Percentiles rank a stretch among this genome's conserved stretches.
phyloP scores from a whole-genome alignment of 1,284 basidiomycete species.

The Naganishia albida region DNA sequence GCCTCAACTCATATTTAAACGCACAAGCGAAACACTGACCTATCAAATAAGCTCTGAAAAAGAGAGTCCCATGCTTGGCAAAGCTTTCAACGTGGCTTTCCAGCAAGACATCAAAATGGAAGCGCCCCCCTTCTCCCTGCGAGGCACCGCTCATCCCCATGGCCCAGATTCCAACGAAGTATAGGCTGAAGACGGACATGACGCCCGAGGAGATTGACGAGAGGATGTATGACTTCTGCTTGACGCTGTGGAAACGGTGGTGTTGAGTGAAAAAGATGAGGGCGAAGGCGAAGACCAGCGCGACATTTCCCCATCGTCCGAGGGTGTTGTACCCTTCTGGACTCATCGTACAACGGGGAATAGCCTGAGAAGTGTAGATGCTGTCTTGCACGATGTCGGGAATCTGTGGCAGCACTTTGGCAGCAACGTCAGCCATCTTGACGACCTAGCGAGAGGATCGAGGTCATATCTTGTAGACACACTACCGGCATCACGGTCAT shows the following conservation, averaged over 20 bases:
- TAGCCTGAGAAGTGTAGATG: no score
- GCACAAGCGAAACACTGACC: slow-evolving; percentile 36
- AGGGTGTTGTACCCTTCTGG: no score
- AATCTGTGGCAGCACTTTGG: no score
- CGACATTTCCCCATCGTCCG: background rate
- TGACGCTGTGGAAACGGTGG: slow-evolving; percentile 51
- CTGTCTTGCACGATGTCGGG: no score
- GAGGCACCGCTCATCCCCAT: background rate
- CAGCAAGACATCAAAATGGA: slow-evolving; percentile 23
- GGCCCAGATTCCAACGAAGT: slow-evolving; percentile 51
- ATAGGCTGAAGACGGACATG: slow-evolving; percentile 59
- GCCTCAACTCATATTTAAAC: background rate
- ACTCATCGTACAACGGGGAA: no score
- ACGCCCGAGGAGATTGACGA: slow-evolving; percentile 56
- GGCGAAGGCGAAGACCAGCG: slow-evolving; percentile 19
- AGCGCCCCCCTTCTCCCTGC: slow-evolving; percentile 16
- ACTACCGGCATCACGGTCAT: no score
- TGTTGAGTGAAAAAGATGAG: slow-evolving; percentile 52
- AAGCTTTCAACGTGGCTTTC: slow-evolving; percentile 33
- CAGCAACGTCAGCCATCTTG: no score
- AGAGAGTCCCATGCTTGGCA: slow-evolving; percentile 39
- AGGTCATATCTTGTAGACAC: no score
- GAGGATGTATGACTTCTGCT: slow-evolving; percentile 62
- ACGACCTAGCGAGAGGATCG: no score
- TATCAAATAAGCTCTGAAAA: slow-evolving; percentile 50